Conservation (phyloP, 257 asterid genomes). For the Lavandula angustifolia region DNA sequence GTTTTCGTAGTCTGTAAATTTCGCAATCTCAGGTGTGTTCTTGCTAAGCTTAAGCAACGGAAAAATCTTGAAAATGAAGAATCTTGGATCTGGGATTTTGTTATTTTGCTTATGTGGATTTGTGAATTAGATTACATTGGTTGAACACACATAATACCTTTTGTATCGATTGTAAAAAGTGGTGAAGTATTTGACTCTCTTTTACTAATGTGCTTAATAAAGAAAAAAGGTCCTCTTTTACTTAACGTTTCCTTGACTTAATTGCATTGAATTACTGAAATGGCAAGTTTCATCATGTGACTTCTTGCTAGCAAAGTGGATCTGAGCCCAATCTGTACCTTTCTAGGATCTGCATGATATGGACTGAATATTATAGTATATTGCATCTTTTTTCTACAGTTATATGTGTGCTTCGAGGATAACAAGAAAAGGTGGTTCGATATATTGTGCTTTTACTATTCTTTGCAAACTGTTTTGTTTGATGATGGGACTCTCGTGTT, state of each 20-base stretch:
- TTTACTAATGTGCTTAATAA: too few species aligned
- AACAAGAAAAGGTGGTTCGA: not conserved
- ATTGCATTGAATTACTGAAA: conserved; percentile 8
- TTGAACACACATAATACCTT: not conserved
- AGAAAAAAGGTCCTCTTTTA: not conserved
- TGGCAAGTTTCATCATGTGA: conserved; percentile 19
- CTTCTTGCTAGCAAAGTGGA: conserved; percentile 36
- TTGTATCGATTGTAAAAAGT: not conserved
- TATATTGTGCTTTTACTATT: conserved; percentile 9
- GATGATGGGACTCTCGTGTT: not conserved
- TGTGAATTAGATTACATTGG: too few species aligned
- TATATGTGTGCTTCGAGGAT: conserved; percentile 6
- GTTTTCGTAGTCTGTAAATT: conserved; percentile 13
- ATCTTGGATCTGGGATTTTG: conserved; percentile 3
- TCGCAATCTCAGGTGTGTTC: not conserved
- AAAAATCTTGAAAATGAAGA: not conserved
- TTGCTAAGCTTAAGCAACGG: not conserved
- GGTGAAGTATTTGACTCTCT: not conserved
- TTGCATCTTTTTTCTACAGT: not conserved
- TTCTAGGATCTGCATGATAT: conserved; percentile 24
- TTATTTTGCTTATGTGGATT: too few species aligned
- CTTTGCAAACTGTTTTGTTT: not conserved
- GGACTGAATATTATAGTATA: not conserved
- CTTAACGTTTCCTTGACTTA: too few species aligned
- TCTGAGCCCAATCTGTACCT: conserved; percentile 22